Base-by-base conservation (phyloP, 768 basidiomycete species). In the Harrya chromipes region DNA sequence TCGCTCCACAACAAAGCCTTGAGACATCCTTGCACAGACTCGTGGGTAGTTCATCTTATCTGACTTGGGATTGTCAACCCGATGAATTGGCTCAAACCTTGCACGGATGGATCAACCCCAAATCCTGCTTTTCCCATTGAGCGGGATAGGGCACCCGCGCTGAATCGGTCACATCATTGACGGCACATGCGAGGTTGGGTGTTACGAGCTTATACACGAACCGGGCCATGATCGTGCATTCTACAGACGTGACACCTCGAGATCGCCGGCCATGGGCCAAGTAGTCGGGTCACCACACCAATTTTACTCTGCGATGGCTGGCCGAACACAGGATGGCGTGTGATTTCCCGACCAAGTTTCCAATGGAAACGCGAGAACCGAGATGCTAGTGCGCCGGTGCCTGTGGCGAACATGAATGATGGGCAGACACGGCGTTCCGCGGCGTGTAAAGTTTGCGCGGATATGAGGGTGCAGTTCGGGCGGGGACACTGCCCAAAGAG, bases 381-480 rank as follows among this genome's bases (percentile, higher is more conserved):
- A 54, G 20, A 47, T 47, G 46, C 36, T 16, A 23, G 40, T 59
- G 52, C 54, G 61, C 60, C 61, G 54, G 66, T 68, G 57, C 62
- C 67, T 57, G 60, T 56, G 65, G 65, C 59, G 42, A 55, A 41
- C 42, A 31, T 51, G 52, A 58, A 51, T 63, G 66, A 59, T 55
- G 61, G 47, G 13, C 57, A 55, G 50, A 46, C 37, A 6, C 49
- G 52, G 59, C 50, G 50, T 51, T 57, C 64, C 61, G 66, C 64
- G 63, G 63, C 53, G 11, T 39, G 53, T 41, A 46, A 10, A 37
- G 55, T 45, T 52, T 58, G 56, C 52, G 63, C 68, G 66, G 66
- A 67, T 54, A 69, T 69, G 67, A 67, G 54, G 35, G 41, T 49
- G 55, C 39, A 50, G 43, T 52, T 29, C 29, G 48, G n/a, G 26